These are phyloP conservation scores for Nemania diffusa DNA, from an alignment of 2,329 filamentous ascomycete species.

Conservation along the genomic window DNA sequence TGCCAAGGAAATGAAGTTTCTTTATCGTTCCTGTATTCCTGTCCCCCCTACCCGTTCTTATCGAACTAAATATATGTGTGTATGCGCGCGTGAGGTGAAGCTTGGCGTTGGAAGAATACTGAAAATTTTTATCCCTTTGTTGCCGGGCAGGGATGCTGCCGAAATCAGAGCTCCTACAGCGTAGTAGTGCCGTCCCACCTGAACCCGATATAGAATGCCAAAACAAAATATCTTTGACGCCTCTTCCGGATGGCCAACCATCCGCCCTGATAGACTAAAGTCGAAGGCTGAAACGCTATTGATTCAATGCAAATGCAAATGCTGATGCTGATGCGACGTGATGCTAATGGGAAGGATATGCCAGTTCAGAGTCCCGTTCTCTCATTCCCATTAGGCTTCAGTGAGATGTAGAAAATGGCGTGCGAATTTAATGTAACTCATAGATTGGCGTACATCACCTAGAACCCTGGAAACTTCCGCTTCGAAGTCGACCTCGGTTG, in stretches of 20 bases:
- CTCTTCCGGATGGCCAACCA: neutral
- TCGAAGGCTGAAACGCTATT: neutral
- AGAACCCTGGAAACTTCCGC: conserved; percentile 48
- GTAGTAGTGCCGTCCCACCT: neutral
- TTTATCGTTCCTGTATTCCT: neutral
- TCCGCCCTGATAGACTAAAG: neutral
- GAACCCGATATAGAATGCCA: conserved; percentile 26
- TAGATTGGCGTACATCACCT: conserved; percentile 32
- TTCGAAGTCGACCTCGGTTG: conserved; percentile 46
- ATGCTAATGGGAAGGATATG: conserved; percentile 1
- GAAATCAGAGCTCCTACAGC: conserved; percentile 12
- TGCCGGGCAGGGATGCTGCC: conserved; percentile 3
- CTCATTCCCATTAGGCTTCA: neutral
- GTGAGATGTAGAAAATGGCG: neutral
- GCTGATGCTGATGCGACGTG: conserved; percentile 13
- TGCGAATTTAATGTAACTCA: neutral
- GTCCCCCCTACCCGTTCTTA: neutral
- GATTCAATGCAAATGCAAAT: conserved; percentile 22
- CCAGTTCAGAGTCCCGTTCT: neutral
- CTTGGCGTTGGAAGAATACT: conserved; percentile 24
- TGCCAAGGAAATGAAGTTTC: conserved; percentile 11
- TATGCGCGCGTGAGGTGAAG: neutral
- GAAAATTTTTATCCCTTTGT: conserved; percentile 2
- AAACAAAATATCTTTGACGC: conserved; percentile 17
- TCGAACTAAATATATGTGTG: conserved; percentile 4